Conservation (phyloP, 805 yeast genomes). For the Pichia deserticola region DNA sequence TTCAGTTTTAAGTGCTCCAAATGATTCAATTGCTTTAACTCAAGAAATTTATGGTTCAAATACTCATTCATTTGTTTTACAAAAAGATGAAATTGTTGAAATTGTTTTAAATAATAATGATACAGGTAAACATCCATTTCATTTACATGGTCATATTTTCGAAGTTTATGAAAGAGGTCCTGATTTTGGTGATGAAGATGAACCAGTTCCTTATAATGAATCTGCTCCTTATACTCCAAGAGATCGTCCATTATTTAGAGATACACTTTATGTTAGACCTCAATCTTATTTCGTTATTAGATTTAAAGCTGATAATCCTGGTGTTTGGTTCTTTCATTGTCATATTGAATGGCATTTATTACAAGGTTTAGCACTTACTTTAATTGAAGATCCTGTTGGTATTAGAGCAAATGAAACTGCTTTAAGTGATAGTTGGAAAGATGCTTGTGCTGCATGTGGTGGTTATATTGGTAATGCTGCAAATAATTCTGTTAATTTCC, state of each 20-base stretch:
- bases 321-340: conserved; percentile 98
- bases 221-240: conserved; percentile 49
- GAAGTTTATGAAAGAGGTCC: conserved; percentile 72
- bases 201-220: conserved; percentile 52
- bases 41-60: conserved; percentile 65
- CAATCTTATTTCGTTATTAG: conserved; percentile 81
- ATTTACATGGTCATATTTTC: conserved; percentile 89
- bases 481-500: conserved; percentile 54
- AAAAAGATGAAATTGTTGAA: conserved; percentile 63
- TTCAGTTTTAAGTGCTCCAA: conserved; percentile 71
- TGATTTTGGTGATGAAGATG: conserved; percentile 45
- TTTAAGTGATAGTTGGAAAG: conserved; percentile 52
- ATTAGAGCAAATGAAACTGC: conserved; percentile 51
- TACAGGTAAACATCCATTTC: conserved; percentile 96
- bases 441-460: conserved; percentile 48
- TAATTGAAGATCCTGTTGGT: conserved; percentile 77
- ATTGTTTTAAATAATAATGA: conserved; percentile 80
- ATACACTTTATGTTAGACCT: conserved; percentile 69
- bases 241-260: conserved; percentile 77
- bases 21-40: conserved; percentile 37
- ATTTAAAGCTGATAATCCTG: conserved; percentile 91
- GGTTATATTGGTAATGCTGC: conserved; percentile 82
- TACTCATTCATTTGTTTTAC: conserved; percentile 67
- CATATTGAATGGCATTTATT: conserved; percentile 97
- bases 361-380: conserved; percentile 80